Evolutionary conservation across 2,329 filamentous ascomycete genomes (phyloP).

Genomic region (Biscogniauxia marginata): DNA sequence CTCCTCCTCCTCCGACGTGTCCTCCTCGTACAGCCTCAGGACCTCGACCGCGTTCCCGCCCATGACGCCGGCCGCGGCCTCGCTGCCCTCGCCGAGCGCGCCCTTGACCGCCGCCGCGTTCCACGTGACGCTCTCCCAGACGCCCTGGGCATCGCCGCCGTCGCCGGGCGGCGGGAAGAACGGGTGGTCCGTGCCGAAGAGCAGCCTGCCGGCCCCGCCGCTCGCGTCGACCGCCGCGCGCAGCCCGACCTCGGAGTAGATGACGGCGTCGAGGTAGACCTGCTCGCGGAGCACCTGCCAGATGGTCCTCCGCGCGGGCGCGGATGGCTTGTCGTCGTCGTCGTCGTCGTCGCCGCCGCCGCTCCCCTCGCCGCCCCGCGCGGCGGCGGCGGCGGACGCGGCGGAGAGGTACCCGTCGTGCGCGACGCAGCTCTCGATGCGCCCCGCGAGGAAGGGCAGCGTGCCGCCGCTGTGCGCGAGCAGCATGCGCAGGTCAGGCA

Average conservation of each 20-base stretch:
- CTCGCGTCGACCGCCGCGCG: slow-evolving; percentile 65
- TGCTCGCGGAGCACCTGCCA: slow-evolving; percentile 66
- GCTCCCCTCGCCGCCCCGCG: too few relatives aligned
- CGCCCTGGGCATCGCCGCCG: slow-evolving; percentile 55
- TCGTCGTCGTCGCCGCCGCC: slow-evolving; percentile 59
- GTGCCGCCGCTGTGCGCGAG: slow-evolving; percentile 88
- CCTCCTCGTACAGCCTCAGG: slow-evolving; percentile 27
- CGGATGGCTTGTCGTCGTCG: slow-evolving; percentile 19
- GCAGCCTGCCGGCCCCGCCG: slow-evolving; percentile 65
- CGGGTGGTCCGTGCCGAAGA: slow-evolving; percentile 82
- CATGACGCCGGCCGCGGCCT: slow-evolving; percentile 30
- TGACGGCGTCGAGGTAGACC: slow-evolving; percentile 83
- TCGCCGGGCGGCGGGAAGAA: slow-evolving; percentile 74
- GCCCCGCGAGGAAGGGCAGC: slow-evolving; percentile 81
- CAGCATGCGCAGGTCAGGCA: slow-evolving; percentile 67
- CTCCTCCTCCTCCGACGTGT: not conserved
- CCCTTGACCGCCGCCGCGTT: slow-evolving; percentile 43
- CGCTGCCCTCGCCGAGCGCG: slow-evolving; percentile 29
- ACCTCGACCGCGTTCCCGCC: slow-evolving; percentile 33
- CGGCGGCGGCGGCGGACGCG: too few relatives aligned
- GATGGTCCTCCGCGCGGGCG: slow-evolving; percentile 43
- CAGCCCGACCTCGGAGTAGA: slow-evolving; percentile 74
- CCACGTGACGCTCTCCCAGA: slow-evolving; percentile 68
- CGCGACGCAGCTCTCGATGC: slow-evolving; percentile 82
- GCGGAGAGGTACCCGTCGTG: slow-evolving; percentile 80